These are phyloP conservation scores for Henningerozyma blattae DNA, from an alignment of 805 yeast species.

Conservation along the genomic window DNA sequence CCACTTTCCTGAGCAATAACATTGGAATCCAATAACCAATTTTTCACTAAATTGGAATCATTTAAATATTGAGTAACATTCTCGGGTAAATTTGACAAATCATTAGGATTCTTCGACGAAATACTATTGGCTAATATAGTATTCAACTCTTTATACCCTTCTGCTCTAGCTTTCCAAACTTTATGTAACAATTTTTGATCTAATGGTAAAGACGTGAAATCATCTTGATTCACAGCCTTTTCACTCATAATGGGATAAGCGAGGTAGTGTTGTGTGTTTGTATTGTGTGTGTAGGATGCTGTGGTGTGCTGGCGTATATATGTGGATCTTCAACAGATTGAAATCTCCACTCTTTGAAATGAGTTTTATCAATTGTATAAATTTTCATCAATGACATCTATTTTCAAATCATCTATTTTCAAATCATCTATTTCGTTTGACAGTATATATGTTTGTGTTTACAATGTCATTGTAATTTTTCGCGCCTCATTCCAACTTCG, in stretches of 20 bases:
- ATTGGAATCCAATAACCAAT: conserved; percentile 62
- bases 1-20: conserved; percentile 90
- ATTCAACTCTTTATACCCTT: conserved; percentile 62
- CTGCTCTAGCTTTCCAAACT: conserved; percentile 78
- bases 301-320: no score
- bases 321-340: no score
- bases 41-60: conserved; percentile 44
- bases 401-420: no score
- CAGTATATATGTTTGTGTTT: no score
- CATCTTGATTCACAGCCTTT: conserved; percentile 38
- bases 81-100: not conserved
- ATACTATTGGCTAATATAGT: conserved; percentile 37
- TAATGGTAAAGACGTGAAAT: conserved; percentile 50
- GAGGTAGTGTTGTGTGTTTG: not conserved
- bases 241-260: conserved; percentile 2
- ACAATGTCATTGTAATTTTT: no score
- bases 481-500: no score
- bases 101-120: conserved; percentile 2
- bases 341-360: no score
- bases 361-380: no score
- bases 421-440: no score
- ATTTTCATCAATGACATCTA: no score
- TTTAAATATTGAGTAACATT: conserved; percentile 25
- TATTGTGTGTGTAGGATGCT: not conserved
- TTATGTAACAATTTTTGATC: conserved; percentile 57